phyloP scores from a whole-genome alignment of 2,329 filamentous ascomycete genomes.

The Helminthosporium solani region DNA sequence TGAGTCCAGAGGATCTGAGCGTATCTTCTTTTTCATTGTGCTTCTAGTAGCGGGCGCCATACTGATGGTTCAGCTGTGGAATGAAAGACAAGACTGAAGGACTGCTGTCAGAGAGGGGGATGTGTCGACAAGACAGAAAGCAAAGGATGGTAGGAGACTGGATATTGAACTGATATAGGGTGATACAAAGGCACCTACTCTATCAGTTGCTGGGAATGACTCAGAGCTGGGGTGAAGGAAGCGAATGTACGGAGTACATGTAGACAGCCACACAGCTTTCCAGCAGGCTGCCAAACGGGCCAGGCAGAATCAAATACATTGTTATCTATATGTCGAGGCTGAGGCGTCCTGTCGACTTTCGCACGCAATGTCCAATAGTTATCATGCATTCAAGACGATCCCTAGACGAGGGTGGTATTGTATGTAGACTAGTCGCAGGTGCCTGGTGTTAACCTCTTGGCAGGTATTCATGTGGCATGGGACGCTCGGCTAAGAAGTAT shows the following conservation, averaged over 20 bases:
- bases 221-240: background rate
- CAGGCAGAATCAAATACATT: conserved; percentile 10
- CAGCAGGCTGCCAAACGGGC: background rate
- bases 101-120: conserved; percentile 7
- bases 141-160: background rate
- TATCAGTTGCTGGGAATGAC: background rate
- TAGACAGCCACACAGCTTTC: background rate
- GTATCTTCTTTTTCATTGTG: too few relatives aligned
- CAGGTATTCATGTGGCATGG: background rate
- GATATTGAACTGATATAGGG: background rate
- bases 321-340: conserved; percentile 1
- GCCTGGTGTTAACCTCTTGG: background rate
- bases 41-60: conserved; percentile 4
- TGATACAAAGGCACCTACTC: background rate
- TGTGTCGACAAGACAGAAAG: background rate
- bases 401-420: background rate
- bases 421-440: background rate
- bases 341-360: too few relatives aligned
- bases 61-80: background rate
- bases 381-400: too few relatives aligned
- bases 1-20: background rate
- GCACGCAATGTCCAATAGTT: too few relatives aligned
- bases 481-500: background rate
- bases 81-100: background rate
- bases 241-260: too few relatives aligned